These are phyloP conservation scores for Vitis hybrid DNA, from an alignment of 177 flowering plant species.

Conservation along the genomic window DNA sequence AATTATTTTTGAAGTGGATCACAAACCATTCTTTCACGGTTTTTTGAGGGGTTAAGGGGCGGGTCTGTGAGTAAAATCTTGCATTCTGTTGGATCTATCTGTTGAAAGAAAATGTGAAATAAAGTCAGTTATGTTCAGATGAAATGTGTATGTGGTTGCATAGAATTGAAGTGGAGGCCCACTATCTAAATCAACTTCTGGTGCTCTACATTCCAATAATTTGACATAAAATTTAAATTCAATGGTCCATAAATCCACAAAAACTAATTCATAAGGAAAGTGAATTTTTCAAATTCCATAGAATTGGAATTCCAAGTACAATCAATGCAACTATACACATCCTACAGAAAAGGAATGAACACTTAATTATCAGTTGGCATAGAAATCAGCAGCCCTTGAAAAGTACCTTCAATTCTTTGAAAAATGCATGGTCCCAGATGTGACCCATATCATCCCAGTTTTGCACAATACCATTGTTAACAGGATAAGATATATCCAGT, in stretches of 20 bases:
- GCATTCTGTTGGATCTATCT: conserved; percentile 93
- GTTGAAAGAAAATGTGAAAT: conserved; percentile 19
- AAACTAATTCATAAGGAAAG: no score
- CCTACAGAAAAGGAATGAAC: neutral
- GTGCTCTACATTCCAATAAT: no score
- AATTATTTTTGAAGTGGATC: neutral
- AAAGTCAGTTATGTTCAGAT: neutral
- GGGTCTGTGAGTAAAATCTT: conserved; percentile 96
- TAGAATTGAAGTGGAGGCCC: no score
- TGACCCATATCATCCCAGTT: conserved; percentile 99
- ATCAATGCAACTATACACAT: no score
- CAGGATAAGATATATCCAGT: conserved; percentile 93
- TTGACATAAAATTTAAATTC: no score
- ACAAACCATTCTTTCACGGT: conserved; percentile 92
- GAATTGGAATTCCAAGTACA: no score
- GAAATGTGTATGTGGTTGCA: neutral
- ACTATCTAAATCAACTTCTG: no score
- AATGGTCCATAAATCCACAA: no score
- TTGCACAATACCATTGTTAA: conserved; percentile 93
- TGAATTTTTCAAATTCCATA: no score
- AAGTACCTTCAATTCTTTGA: conserved; percentile 76
- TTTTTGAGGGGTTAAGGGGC: conserved; percentile 94
- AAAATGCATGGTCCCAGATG: conserved; percentile 96
- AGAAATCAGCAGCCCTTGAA: conserved; percentile 5
- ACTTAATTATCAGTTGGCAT: neutral